phyloP scores from a whole-genome alignment of 805 yeast genomes.

The Candida montana region DNA sequence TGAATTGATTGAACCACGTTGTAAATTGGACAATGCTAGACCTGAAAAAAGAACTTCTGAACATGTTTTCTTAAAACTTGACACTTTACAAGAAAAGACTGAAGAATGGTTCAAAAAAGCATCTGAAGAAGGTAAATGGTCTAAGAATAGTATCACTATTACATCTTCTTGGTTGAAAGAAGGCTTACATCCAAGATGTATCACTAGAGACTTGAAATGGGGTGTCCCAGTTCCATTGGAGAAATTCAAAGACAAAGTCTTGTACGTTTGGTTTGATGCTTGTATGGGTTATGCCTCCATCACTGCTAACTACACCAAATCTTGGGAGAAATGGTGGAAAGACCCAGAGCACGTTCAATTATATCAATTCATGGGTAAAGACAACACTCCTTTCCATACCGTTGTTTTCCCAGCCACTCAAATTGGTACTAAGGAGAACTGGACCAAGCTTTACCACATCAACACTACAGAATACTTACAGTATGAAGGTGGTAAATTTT shows the following conservation, averaged over 20 bases:
- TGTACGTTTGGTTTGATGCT: constrained; percentile 99
- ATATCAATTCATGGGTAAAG: constrained; percentile 99
- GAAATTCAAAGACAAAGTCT: constrained; percentile 79
- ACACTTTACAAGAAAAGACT: constrained; percentile 75
- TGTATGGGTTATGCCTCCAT: constrained; percentile 94
- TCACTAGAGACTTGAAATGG: constrained; percentile 96
- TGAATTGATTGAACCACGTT: constrained; percentile 90
- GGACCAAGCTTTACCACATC: constrained; percentile 90
- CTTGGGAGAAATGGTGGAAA: constrained; percentile 93
- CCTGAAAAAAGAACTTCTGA: constrained; percentile 81
- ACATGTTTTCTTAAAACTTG: constrained; percentile 78
- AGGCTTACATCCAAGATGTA: constrained; percentile 90
- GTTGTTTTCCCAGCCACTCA: constrained; percentile 95
- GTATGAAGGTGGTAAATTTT: constrained; percentile 97
- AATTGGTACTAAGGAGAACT: constrained; percentile 79
- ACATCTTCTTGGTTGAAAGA: constrained; percentile 92
- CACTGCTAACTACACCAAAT: constrained; percentile 81
- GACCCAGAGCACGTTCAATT: constrained; percentile 83
- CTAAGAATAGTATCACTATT: constrained; percentile 82
- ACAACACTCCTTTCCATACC: constrained; percentile 97
- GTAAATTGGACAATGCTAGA: constrained; percentile 81
- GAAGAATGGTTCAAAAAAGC: constrained; percentile 67
- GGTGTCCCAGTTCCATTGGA: constrained; percentile 97
- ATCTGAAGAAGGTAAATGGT: constrained; percentile 77
- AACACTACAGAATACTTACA: constrained; percentile 95